A percentile compares a stretch with the other conserved stretches of the same genome.
Conservation (phyloP, 2,329 filamentous ascomycete genomes). For the Fusarium albidum region DNA sequence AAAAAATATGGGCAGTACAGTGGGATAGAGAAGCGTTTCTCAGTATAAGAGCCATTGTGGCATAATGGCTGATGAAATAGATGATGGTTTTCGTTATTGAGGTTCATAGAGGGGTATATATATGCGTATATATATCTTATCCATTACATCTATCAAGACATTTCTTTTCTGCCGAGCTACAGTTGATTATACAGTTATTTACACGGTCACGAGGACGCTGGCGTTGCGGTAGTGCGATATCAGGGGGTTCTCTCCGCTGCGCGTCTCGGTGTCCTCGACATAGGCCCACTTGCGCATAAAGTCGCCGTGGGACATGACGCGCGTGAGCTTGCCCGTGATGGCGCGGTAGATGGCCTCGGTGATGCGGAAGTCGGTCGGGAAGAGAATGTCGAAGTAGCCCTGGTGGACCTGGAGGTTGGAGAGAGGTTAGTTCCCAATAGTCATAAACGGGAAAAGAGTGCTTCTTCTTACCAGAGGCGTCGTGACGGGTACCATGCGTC, state of each 20-base stretch:
- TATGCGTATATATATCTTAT: constrained; percentile 35
- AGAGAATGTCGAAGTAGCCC: constrained; percentile 98
- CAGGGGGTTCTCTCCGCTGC: constrained; percentile 91
- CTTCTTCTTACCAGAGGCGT: constrained; percentile 87
- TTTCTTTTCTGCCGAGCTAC: too few relatives aligned
- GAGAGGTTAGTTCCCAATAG: constrained; percentile 13
- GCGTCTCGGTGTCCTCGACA: constrained; percentile 86
- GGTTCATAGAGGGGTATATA: constrained; percentile 34
- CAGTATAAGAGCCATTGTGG: constrained; percentile 3
- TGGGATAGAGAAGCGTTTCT: too few relatives aligned
- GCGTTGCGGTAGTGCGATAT: constrained; percentile 96
- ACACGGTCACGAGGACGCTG: constrained; percentile 88
- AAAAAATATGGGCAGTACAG: too few relatives aligned
- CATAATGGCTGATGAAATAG: constrained; percentile 9
- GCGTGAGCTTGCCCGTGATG: constrained; percentile 89
- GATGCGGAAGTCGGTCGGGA: constrained; percentile 92
- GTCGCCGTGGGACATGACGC: constrained; percentile 85
- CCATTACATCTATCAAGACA: constrained; percentile 9
- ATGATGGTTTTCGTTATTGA: neutral
- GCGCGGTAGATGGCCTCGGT: constrained; percentile 93
- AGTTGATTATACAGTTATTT: constrained; percentile 39
- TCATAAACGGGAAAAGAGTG: neutral
- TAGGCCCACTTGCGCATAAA: constrained; percentile 92
- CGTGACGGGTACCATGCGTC: constrained; percentile 85
- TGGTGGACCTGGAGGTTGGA: constrained; percentile 77